Evolutionary conservation across 2,329 filamentous ascomycete species (phyloP).

Genomic region (Trichoderma harzianum): DNA sequence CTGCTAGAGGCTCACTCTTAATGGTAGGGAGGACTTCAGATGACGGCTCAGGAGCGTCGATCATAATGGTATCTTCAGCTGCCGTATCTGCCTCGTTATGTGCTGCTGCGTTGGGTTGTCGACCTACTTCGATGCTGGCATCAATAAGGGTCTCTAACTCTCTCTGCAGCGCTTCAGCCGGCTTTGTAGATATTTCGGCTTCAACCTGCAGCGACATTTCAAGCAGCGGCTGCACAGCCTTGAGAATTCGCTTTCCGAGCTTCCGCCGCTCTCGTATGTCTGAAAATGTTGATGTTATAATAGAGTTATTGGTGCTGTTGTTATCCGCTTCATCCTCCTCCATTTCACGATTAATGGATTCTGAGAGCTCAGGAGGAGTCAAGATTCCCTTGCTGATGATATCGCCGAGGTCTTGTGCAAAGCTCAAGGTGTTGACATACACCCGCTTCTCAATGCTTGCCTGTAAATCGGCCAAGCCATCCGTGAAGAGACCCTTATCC

Average conservation of each 20-base stretch:
- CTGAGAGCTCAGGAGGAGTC: slow-evolving; percentile 32
- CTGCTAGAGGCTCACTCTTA: slow-evolving; percentile 28
- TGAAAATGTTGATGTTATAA: slow-evolving; percentile 48
- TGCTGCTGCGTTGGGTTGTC: slow-evolving; percentile 35
- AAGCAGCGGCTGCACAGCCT: slow-evolving; percentile 72
- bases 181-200: slow-evolving; percentile 70
- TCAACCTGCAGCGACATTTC: slow-evolving; percentile 76
- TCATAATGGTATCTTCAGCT: slow-evolving; percentile 50
- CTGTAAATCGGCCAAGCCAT: slow-evolving; percentile 49
- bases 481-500: slow-evolving; percentile 60
- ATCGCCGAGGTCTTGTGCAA: slow-evolving; percentile 55
- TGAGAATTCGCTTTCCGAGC: slow-evolving; percentile 85
- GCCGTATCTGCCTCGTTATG: slow-evolving; percentile 39
- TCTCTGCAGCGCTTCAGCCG: slow-evolving; percentile 65
- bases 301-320: slow-evolving; percentile 42
- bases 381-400: slow-evolving; percentile 54
- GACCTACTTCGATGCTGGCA: slow-evolving; percentile 57
- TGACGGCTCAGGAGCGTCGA: slow-evolving; percentile 44
- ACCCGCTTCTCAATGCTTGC: slow-evolving; percentile 51
- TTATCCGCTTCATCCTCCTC: slow-evolving; percentile 33
- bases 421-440: slow-evolving; percentile 56
- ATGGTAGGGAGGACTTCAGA: slow-evolving; percentile 44
- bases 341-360: slow-evolving; percentile 28
- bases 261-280: slow-evolving; percentile 80
- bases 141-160: slow-evolving; percentile 74